Percentiles rank a stretch among this genome's conserved stretches.
phyloP scores from a whole-genome alignment of 805 yeast species.

The Teunomyces lycoperdinae region DNA sequence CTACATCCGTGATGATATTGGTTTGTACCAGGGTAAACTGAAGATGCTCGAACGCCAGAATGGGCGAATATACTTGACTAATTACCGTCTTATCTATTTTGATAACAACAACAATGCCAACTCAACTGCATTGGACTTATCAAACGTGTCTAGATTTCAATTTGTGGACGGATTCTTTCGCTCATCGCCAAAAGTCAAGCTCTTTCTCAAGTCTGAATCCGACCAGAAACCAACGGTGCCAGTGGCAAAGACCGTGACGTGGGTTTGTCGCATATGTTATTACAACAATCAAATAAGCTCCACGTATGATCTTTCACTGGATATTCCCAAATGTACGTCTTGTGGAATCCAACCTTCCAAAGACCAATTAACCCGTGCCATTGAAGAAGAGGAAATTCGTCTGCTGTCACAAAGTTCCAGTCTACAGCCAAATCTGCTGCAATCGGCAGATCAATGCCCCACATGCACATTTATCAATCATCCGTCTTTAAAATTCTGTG shows the following conservation, averaged over 20 bases:
- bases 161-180: conserved; percentile 58
- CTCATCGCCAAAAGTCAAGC: conserved; percentile 73
- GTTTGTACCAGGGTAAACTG: conserved; percentile 73
- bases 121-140: conserved; percentile 49
- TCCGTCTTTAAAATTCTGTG: conserved; percentile 74
- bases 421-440: conserved; percentile 9
- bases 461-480: conserved; percentile 82
- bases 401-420: background rate
- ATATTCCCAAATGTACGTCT: conserved; percentile 35
- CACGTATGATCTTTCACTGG: conserved; percentile 14
- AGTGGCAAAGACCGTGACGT: conserved; percentile 21
- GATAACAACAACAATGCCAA: conserved; percentile 46
- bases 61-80: conserved; percentile 79
- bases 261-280: conserved; percentile 93
- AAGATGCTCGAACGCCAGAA: conserved; percentile 63
- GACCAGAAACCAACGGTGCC: background rate
- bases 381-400: background rate
- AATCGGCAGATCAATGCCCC: conserved; percentile 39
- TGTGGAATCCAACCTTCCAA: conserved; percentile 35
- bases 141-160: conserved; percentile 39
- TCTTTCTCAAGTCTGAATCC: conserved; percentile 17
- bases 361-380: conserved; percentile 2
- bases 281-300: conserved; percentile 47
- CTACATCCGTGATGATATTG: conserved; percentile 47
- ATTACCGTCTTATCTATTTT: conserved; percentile 68